Evolutionary conservation across 169 alveolate species (phyloP).

Genomic region (Cryptosporidium ubiquitum): DNA sequence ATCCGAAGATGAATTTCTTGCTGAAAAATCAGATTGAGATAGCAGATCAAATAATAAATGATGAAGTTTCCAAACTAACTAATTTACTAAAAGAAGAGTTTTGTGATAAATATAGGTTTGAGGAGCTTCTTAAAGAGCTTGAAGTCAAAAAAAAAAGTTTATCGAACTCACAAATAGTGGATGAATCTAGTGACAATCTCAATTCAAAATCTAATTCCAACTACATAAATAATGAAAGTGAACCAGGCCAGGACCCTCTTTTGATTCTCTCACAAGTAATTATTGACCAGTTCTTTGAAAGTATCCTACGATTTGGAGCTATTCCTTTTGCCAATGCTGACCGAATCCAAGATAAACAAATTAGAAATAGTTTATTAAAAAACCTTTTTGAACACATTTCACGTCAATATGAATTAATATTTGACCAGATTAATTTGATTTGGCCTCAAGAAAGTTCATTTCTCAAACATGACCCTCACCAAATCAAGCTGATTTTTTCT

Average conservation of each 20-base stretch:
- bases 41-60: conserved; percentile 8
- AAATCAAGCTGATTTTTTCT: conserved; percentile 7
- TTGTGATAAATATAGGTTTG: conserved; percentile 21
- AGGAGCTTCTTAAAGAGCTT: conserved; percentile 34
- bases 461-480: not conserved
- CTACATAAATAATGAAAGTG: not conserved
- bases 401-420: conserved; percentile 22
- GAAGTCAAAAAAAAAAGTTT: not conserved
- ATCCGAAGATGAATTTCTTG: not conserved
- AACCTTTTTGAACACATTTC: not conserved
- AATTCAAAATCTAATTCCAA: not conserved
- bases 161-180: not conserved
- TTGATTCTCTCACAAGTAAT: conserved; percentile 63
- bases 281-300: conserved; percentile 53
- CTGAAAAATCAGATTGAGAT: conserved; percentile 18
- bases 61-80: conserved; percentile 5
- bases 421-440: conserved; percentile 13
- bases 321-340: conserved; percentile 55
- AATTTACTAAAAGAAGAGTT: conserved; percentile 14
- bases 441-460: conserved; percentile 34
- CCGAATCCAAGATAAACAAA: conserved; percentile 29
- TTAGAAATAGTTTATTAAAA: not conserved
- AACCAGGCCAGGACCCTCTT: conserved; percentile 35
- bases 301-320: conserved; percentile 55
- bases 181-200: not conserved